Conservation (phyloP, 371 early-diverging fungal species). For the Basidiobolus meristosporus region DNA sequence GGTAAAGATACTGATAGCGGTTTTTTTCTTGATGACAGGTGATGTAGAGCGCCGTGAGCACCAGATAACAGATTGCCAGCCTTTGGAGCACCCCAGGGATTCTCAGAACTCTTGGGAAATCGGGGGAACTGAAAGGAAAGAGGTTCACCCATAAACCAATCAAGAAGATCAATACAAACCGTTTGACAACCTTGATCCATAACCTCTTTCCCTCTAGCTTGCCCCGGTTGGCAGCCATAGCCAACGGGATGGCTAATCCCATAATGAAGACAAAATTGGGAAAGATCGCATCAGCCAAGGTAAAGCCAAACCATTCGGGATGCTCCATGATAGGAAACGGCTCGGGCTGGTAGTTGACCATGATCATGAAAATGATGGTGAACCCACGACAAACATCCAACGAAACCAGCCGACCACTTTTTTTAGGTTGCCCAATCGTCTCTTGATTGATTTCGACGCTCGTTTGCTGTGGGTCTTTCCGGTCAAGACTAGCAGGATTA, state of each 20-base stretch:
- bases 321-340: slow-evolving; percentile 10
- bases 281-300: slow-evolving; percentile 23
- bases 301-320: slow-evolving; percentile 20
- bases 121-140: slow-evolving; percentile 8
- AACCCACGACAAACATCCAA: slow-evolving; percentile 21
- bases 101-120: slow-evolving; percentile 7
- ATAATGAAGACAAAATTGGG: slow-evolving; percentile 23
- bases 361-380: slow-evolving; percentile 19
- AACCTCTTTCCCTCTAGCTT: not conserved
- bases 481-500: too few species aligned
- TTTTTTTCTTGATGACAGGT: slow-evolving; percentile 1
- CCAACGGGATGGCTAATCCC: slow-evolving; percentile 22
- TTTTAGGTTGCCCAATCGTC: too few species aligned
- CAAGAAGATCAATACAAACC: slow-evolving; percentile 12
- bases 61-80: slow-evolving; percentile 12
- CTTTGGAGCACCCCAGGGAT: slow-evolving; percentile 16
- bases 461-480: too few species aligned
- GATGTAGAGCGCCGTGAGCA: slow-evolving; percentile 4
- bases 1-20: not conserved
- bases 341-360: slow-evolving; percentile 16
- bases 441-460: too few species aligned
- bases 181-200: slow-evolving; percentile 6
- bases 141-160: slow-evolving; percentile 14
- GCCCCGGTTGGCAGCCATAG: too few species aligned
- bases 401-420: slow-evolving; percentile 12